Evolutionary conservation across 1,284 basidiomycete species (phyloP).

Genomic region (Pyrrhoderma noxium): DNA sequence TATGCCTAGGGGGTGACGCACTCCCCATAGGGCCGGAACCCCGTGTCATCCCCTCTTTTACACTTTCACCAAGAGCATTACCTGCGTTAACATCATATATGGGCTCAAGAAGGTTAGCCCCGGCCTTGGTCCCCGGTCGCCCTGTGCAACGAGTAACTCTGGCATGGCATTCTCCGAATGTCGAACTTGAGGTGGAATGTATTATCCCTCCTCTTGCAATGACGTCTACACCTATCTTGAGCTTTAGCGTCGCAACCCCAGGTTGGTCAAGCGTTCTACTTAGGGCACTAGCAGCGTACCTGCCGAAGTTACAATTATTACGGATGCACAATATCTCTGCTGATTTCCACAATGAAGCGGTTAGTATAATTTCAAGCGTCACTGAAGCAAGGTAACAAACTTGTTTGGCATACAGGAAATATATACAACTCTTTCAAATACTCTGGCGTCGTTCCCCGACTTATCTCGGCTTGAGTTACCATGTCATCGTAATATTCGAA

Average conservation of each 20-base stretch:
- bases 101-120: conserved; percentile 15
- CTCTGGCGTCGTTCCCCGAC: conserved; percentile 10
- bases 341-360: conserved; percentile 17
- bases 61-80: conserved; percentile 10
- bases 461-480: conserved; percentile 15
- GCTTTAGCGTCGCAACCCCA: conserved; percentile 17
- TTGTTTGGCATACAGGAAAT: conserved; percentile 9
- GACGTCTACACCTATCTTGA: conserved; percentile 8
- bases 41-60: neutral
- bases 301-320: conserved; percentile 11
- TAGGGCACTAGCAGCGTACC: conserved; percentile 9
- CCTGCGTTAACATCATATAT: conserved; percentile 14
- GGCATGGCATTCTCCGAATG: conserved; percentile 17
- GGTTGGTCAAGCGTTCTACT: conserved; percentile 16
- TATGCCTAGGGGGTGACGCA: conserved; percentile 15
- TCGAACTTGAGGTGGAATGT: conserved; percentile 15
- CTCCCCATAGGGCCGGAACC: neutral
- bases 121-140: conserved; percentile 12
- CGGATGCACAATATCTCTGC: conserved; percentile 15
- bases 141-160: conserved; percentile 16
- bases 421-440: conserved; percentile 9
- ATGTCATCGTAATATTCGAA: conserved; percentile 11
- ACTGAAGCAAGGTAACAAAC: neutral
- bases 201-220: conserved; percentile 10
- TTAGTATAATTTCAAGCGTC: neutral